Base-by-base conservation (phyloP, 257 asterid species). In the Nyctanthes arbortristis region DNA sequence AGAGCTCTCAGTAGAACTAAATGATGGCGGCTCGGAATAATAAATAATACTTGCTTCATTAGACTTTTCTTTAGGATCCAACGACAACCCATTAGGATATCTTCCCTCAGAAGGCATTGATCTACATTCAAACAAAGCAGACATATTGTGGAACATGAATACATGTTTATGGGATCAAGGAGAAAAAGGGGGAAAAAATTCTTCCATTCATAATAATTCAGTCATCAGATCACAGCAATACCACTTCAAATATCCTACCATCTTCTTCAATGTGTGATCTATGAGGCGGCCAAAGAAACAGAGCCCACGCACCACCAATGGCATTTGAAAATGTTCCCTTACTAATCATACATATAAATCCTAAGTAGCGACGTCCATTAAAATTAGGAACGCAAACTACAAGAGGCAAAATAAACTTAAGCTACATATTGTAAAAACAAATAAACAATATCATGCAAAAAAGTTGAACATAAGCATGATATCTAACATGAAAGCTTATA, bases 1-100 rank as follows among this genome's bases (percentile, higher is more conserved):
- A 3, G 90, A 85, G 84, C 90, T 88, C 76, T 85, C 92, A 35
- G 90, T 84, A 34, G 90, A 88, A 72, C 90, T 77, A 77, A 79
- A 78, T 22, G 95, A 88, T 11, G 95, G 84, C 22, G 83, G 87
- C 59, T 84, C 75, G 35, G 95, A 86, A 79, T 77, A 87, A 76
- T 68, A 80, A 61, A 81, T 69, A 39, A 85, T 67, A 73, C 74
- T 84, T 61, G 81, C 85, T 78, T 82, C 89, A 71, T 74, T 79
- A 24, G 68, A 67, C 81, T 78, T 83, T 63, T 83, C 84, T 72
- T 55, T 72, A 57, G 74, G 69, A 68, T 61, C 72, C 28, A 74
- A 28, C 32, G 87, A 52, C 30, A 67, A 74, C 76, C 63, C 68
- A 22, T 52, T 34, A 45, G 66, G 58, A 77, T 68, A 55, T 68